Conservation (phyloP, 768 basidiomycete genomes). For the Cantharellus cinnabarinus region DNA sequence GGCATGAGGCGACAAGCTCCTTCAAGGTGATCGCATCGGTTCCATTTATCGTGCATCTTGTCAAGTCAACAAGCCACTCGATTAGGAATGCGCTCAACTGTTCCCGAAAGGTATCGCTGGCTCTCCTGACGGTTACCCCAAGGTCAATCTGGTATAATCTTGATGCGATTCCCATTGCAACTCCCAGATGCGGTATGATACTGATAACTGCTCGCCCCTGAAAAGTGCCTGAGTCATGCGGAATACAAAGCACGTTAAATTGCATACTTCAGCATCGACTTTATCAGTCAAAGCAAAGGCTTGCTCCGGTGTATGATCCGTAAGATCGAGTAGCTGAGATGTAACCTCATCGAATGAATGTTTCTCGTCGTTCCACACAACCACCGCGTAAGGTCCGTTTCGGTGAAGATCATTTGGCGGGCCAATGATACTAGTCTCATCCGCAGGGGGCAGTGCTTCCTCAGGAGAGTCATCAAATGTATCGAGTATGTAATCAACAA, state of each 20-base stretch:
- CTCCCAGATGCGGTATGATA: conserved; percentile 32
- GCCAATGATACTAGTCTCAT: conserved; percentile 34
- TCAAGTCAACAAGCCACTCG: conserved; percentile 68
- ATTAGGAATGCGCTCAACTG: conserved; percentile 67
- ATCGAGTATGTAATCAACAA: conserved; percentile 65
- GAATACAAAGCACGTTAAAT: conserved; percentile 1
- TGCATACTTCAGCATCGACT: conserved; percentile 39
- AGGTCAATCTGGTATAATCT: conserved; percentile 74
- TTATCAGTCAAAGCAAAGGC: conserved; percentile 34
- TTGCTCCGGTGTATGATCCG: conserved; percentile 31
- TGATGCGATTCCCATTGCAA: conserved; percentile 58
- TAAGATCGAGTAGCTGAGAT: conserved; percentile 39
- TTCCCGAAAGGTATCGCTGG: conserved; percentile 77
- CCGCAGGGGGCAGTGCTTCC: conserved; percentile 43
- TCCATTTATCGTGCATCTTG: conserved; percentile 36
- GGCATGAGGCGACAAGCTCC: conserved; percentile 50
- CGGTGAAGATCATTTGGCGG: neutral
- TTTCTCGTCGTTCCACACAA: conserved; percentile 95
- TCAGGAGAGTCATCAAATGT: conserved; percentile 68
- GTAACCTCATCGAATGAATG: conserved; percentile 83
- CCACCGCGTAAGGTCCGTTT: conserved; percentile 38
- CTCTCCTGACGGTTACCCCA: conserved; percentile 71
- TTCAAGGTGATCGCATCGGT: conserved; percentile 45
- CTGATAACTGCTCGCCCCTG: conserved; percentile 64
- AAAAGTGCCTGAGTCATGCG: neutral